Evolutionary conservation across 108 stramenopile species (phyloP).

Genomic region (Cyclotella atomus): DNA sequence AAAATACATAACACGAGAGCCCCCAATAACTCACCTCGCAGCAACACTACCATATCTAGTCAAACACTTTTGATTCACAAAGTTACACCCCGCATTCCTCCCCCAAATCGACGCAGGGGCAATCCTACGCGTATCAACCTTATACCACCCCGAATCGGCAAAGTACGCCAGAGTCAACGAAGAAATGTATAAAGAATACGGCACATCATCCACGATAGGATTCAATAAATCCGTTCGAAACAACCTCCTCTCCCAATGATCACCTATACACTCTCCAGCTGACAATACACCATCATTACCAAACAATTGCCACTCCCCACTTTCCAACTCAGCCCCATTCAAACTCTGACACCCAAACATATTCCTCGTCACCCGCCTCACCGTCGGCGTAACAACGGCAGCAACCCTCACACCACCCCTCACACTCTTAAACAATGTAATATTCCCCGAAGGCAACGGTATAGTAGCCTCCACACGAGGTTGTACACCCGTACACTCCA

Average conservation of each 20-base stretch:
- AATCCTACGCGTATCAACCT: conserved; percentile 68
- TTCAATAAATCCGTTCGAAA: conserved; percentile 83
- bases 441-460: conserved; percentile 70
- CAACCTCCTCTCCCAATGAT: conserved; percentile 83
- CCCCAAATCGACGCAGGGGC: conserved; percentile 73
- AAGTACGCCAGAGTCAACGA: conserved; percentile 82
- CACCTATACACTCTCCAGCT: conserved; percentile 69
- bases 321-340: conserved; percentile 80
- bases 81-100: conserved; percentile 78
- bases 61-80: conserved; percentile 76
- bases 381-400: conserved; percentile 78
- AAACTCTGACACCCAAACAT: conserved; percentile 83
- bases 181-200: conserved; percentile 66
- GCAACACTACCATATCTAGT: conserved; percentile 57
- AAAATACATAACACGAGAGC: no score
- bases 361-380: conserved; percentile 74
- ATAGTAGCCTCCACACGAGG: conserved; percentile 46
- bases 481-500: conserved; percentile 58
- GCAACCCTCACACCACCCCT: conserved; percentile 83
- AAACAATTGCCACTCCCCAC: conserved; percentile 44
- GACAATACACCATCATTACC: conserved; percentile 27
- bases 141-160: conserved; percentile 89
- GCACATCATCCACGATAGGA: conserved; percentile 72
- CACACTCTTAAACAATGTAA: conserved; percentile 64
- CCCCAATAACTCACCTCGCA: conserved; percentile 17